Conservation (phyloP, 2,329 filamentous ascomycete genomes). For the Westerdykella aurantiaca region DNA sequence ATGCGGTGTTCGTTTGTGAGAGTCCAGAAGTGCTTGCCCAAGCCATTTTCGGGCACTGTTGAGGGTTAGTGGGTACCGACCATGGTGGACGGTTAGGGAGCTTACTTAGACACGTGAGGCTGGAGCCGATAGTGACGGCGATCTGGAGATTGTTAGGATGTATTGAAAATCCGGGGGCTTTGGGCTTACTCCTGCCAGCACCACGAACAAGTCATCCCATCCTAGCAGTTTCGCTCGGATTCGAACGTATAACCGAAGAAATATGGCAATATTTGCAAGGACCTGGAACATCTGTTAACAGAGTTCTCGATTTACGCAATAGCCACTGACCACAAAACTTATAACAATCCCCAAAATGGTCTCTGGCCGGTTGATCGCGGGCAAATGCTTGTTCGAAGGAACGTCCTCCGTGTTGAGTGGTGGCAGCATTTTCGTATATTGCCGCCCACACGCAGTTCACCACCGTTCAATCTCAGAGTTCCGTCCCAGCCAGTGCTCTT, state of each 20-base stretch:
- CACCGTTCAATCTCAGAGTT: too few relatives aligned
- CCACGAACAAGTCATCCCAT: slow-evolving; percentile 34
- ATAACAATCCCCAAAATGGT: slow-evolving; percentile 25
- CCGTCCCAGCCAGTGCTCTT: too few relatives aligned
- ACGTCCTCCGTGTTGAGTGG: too few relatives aligned
- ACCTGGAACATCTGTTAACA: slow-evolving; percentile 11
- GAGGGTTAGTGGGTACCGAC: slow-evolving; percentile 4
- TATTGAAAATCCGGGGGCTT: not conserved
- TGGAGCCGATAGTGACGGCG: slow-evolving; percentile 20
- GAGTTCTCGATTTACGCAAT: not conserved
- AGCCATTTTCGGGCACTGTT: slow-evolving; percentile 27
- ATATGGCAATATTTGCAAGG: slow-evolving; percentile 21
- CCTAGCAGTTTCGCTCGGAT: slow-evolving; percentile 25
- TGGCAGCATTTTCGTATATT: too few relatives aligned
- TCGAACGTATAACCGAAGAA: slow-evolving; percentile 28
- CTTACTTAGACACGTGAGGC: slow-evolving; percentile 29
- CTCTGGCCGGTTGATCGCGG: slow-evolving; percentile 23
- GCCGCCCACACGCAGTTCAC: too few relatives aligned
- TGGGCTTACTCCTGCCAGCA: slow-evolving; percentile 20
- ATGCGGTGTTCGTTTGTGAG: slow-evolving; percentile 10
- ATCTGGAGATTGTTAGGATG: slow-evolving; percentile 9
- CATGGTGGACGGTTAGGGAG: not conserved
- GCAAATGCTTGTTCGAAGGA: slow-evolving; percentile 19
- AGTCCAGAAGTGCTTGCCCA: slow-evolving; percentile 31
- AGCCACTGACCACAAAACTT: slow-evolving; percentile 24